Percentiles rank a stretch among this genome's conserved stretches.
Conservation (phyloP, 2,329 filamentous ascomycete species). For the Aspergillus sp. region DNA sequence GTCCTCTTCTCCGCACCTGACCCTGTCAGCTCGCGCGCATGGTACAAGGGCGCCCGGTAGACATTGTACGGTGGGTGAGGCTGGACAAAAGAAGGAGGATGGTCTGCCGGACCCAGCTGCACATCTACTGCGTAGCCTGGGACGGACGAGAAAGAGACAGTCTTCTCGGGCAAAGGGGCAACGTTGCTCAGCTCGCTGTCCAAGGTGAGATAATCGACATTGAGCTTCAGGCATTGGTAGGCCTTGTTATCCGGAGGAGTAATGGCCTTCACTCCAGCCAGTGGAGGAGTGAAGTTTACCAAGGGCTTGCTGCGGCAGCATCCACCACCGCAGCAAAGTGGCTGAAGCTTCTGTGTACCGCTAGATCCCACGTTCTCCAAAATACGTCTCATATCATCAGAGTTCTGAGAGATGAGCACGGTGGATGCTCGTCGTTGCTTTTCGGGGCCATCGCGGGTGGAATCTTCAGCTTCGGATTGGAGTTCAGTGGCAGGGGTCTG, state of each 20-base stretch:
- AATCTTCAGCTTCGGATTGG: conserved; percentile 38
- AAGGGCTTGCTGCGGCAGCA: conserved; percentile 64
- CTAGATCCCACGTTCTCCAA: conserved; percentile 55
- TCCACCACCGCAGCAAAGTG: conserved; percentile 65
- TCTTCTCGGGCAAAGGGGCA: conserved; percentile 72
- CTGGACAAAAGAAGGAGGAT: conserved; percentile 87
- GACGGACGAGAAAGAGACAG: conserved; percentile 62
- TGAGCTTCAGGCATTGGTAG: conserved; percentile 75
- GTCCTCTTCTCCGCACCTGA: conserved; percentile 92
- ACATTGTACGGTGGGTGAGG: conserved; percentile 93
- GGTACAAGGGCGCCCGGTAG: conserved; percentile 83
- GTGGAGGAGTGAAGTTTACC: conserved; percentile 44
- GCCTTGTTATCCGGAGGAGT: conserved; percentile 76
- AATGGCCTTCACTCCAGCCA: conserved; percentile 51
- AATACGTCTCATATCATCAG: conserved; percentile 60
- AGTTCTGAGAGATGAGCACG: conserved; percentile 57
- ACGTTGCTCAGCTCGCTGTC: conserved; percentile 71
- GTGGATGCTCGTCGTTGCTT: conserved; percentile 50
- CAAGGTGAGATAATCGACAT: conserved; percentile 71
- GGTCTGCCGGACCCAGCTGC: conserved; percentile 47
- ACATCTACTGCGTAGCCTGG: conserved; percentile 37
- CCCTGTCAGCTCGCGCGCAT: conserved; percentile 81
- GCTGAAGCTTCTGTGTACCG: conserved; percentile 62
- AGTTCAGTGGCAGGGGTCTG: conserved; percentile 47
- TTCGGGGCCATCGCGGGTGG: conserved; percentile 21